A percentile compares a stretch with the other conserved stretches of the same genome.
phyloP scores from a whole-genome alignment of 495 filamentous ascomycete species.

The Penicillium salamii region DNA sequence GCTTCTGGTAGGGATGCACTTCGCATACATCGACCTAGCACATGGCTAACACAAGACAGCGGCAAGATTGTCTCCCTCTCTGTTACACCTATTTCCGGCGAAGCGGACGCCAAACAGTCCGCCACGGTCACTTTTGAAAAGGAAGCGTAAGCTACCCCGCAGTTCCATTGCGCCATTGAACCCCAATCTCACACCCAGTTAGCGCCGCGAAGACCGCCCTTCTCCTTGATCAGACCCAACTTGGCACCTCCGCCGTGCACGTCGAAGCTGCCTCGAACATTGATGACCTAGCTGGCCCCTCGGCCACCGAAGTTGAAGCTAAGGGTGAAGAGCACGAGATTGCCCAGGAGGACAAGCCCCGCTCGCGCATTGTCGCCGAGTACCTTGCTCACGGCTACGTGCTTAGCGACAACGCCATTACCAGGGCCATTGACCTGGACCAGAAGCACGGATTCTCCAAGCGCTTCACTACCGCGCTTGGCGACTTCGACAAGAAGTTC shows the following conservation, averaged over 20 bases:
- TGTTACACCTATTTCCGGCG: constrained; percentile 62
- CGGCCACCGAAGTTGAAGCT: constrained; percentile 44
- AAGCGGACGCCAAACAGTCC: constrained; percentile 61
- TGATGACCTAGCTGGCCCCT: constrained; percentile 58
- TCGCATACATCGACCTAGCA: neutral
- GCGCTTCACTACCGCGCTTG: constrained; percentile 70
- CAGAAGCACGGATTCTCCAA: constrained; percentile 81
- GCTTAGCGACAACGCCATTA: constrained; percentile 78
- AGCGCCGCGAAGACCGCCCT: constrained; percentile 91
- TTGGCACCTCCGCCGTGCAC: constrained; percentile 75
- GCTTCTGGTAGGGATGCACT: constrained; percentile 76
- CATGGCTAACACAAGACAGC: constrained; percentile 49
- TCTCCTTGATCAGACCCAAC: constrained; percentile 91
- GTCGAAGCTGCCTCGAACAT: constrained; percentile 68
- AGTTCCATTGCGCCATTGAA: constrained; percentile 9
- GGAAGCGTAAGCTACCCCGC: constrained; percentile 60
- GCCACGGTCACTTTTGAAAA: constrained; percentile 96
- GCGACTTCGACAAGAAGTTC: constrained; percentile 75
- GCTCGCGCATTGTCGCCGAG: constrained; percentile 88
- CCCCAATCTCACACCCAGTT: neutral
- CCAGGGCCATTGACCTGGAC: constrained; percentile 83
- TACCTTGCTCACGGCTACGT: constrained; percentile 93
- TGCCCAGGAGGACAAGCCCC: constrained; percentile 92
- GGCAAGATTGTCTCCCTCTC: constrained; percentile 86
- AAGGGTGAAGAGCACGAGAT: constrained; percentile 63